phyloP scores from a whole-genome alignment of 2,329 filamentous ascomycete species.

The Drechslerella coelobrocha region DNA sequence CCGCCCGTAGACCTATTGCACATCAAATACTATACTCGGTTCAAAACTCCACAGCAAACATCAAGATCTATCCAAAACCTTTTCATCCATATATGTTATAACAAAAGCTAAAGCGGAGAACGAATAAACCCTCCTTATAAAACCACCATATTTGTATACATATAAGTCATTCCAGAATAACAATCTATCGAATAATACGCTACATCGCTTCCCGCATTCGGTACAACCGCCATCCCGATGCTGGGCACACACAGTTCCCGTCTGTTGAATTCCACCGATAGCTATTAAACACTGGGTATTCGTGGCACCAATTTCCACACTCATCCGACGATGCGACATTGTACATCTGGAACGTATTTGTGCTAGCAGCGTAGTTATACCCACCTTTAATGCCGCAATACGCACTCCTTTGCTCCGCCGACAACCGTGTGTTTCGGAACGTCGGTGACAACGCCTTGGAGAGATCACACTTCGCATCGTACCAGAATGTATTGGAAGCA shows the following conservation, averaged over 20 bases:
- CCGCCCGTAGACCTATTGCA: no score
- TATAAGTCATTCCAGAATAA: slow-evolving; percentile 32
- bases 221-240: slow-evolving; percentile 15
- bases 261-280: slow-evolving; percentile 23
- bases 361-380: slow-evolving; percentile 18
- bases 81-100: no score
- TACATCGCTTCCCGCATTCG: slow-evolving; percentile 8
- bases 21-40: no score
- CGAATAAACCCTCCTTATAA: no score
- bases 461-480: slow-evolving; percentile 19
- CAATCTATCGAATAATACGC: slow-evolving; percentile 30
- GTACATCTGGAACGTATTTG: slow-evolving; percentile 16
- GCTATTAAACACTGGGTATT: slow-evolving; percentile 26
- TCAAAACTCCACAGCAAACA: no score
- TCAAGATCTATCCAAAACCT: no score
- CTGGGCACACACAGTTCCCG: slow-evolving; percentile 15
- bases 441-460: slow-evolving; percentile 19
- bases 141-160: slow-evolving; percentile 30
- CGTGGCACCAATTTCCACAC: slow-evolving; percentile 36
- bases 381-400: slow-evolving; percentile 25
- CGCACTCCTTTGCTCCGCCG: slow-evolving; percentile 16
- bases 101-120: no score
- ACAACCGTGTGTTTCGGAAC: slow-evolving; percentile 23
- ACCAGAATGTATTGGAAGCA: slow-evolving; percentile 23
- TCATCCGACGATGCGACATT: slow-evolving; percentile 14